phyloP scores from a whole-genome alignment of 1,284 basidiomycete genomes.

The Golubevia pallescens region DNA sequence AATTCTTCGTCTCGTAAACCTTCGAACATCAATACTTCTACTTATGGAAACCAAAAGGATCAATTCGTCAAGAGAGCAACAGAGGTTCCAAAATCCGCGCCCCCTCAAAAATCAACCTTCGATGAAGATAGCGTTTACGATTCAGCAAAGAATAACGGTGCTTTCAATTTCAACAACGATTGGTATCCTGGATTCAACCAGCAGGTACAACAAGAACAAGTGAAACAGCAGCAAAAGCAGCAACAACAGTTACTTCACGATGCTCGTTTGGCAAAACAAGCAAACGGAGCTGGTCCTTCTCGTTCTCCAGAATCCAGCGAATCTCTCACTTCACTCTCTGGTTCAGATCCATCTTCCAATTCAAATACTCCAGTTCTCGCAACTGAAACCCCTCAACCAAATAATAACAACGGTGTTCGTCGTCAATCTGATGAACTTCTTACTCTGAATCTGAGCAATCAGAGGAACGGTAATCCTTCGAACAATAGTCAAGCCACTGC shows the following conservation, averaged over 20 bases:
- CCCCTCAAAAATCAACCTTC: not conserved
- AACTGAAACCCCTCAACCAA: conserved; percentile 5
- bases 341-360: not conserved
- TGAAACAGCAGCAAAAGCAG: not conserved
- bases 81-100: too few relatives aligned
- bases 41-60: too few relatives aligned
- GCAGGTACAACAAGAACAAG: not conserved
- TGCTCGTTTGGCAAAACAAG: not conserved
- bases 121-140: not conserved
- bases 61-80: too few relatives aligned
- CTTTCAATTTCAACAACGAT: not conserved
- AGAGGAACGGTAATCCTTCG: not conserved
- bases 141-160: not conserved
- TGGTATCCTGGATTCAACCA: not conserved
- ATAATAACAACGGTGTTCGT: conserved; percentile 26
- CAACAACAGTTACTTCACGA: not conserved
- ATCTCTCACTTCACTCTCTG: not conserved
- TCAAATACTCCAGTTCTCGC: not conserved
- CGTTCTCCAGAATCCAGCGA: not conserved
- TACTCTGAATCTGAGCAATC: not conserved
- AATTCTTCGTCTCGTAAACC: not conserved
- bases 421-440: conserved; percentile 4
- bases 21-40: not conserved
- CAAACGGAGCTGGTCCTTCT: not conserved
- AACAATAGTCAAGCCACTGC: not conserved